Base-by-base conservation (phyloP, 176 grass and related monocot genomes). In the Paspalum vaginatum region DNA sequence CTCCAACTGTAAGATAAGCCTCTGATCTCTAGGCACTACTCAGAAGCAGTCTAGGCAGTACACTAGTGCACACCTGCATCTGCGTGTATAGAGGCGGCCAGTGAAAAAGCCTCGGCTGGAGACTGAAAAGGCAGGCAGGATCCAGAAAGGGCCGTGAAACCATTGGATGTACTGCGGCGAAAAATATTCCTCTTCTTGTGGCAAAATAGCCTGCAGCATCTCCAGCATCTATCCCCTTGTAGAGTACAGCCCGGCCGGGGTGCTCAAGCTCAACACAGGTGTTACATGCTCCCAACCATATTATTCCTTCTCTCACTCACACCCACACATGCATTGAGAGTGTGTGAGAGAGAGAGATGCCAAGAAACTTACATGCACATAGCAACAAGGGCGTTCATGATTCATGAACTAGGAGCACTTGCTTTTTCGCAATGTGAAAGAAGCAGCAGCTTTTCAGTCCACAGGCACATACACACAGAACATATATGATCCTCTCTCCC, bases 311-410 rank as follows among this genome's bases (percentile, higher is more conserved):
- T 22, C 41, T 15, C 41, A 46, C 40, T 11, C 40, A n/a, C 44
- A 5, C 21, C 11, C 63, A 80, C 48, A 43, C 20, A 26, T 11
- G 53, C 43, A 8, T 5, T 8, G 13, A 7, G 58, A 11, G 58
- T 21, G 11, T 6, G 12, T 27, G 42, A 1, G 47, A 79, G 44
- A 61, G 74, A 72, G 74, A 88, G 79, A 82, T 46, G 80, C 74
- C 62, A 15, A 75, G 77, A 75, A 86, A 75, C 74, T 74, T 83
- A 88, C 86, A 88, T 88, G 80, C 86, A 88, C 80, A 73, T 42
- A 78, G 68, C 81, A 84, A 80, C 86, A 88, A 67, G 55, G 10
- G 9, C 49, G 25, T 60, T 26, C 57, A 10, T 11, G 2, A 32
- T 62, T 42, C 75, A 39, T 57, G 80, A 60, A 44, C 49, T 43